Conservation (phyloP, 805 yeast genomes). For the Pichia cabralensis region DNA sequence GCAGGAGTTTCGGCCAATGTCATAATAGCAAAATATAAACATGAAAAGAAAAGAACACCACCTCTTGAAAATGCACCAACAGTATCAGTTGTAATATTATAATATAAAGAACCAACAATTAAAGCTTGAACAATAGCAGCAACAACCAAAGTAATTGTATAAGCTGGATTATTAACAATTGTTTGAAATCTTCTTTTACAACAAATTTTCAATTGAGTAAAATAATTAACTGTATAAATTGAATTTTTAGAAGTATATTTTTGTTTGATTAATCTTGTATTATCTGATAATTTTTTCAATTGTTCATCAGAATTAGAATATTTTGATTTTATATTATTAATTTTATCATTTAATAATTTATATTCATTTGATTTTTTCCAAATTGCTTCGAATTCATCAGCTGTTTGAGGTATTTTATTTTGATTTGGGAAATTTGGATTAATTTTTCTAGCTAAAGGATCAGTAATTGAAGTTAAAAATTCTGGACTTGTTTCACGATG, state of each 20-base stretch:
- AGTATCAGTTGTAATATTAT: conserved; percentile 39
- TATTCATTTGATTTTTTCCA: conserved; percentile 53
- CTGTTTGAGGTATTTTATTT: conserved; percentile 49
- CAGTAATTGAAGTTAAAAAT: conserved; percentile 56
- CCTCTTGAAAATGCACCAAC: conserved; percentile 52
- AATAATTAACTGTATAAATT: conserved; percentile 31
- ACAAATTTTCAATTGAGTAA: conserved; percentile 42
- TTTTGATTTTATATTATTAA: conserved; percentile 26
- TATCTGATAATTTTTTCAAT: conserved; percentile 20
- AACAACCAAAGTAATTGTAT: conserved; percentile 37
- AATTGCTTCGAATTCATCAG: conserved; percentile 47
- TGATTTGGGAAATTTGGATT: conserved; percentile 38
- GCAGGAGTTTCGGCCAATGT: conserved; percentile 53
- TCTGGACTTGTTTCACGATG: conserved; percentile 61
- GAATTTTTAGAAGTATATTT: conserved; percentile 30
- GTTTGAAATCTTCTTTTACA: conserved; percentile 44
- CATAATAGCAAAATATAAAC: conserved; percentile 50
- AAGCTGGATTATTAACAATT: conserved; percentile 46
- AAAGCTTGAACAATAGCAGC: conserved; percentile 50
- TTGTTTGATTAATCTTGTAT: conserved; percentile 27
- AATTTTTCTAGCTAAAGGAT: conserved; percentile 46
- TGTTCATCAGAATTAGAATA: conserved; percentile 25
- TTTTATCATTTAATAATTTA: conserved; percentile 25
- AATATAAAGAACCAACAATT: conserved; percentile 52
- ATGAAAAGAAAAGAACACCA: conserved; percentile 52